These are phyloP conservation scores for Candida tammaniensis DNA, from an alignment of 805 yeast species.

Conservation along the genomic window DNA sequence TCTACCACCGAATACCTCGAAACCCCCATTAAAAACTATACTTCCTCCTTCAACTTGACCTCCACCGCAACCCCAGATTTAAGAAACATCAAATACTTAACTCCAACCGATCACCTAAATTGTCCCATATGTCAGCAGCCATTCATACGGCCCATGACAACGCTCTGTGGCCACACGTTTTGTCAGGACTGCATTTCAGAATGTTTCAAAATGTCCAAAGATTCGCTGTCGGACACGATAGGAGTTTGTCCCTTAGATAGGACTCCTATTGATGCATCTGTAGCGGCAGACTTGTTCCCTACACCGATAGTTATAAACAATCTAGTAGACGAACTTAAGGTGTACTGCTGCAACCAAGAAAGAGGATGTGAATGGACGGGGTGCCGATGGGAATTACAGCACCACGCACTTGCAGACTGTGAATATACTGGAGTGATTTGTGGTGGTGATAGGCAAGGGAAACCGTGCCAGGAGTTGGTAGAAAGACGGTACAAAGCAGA, in stretches of 20 bases:
- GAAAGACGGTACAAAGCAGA: slow-evolving; percentile 15
- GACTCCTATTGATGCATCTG: slow-evolving; percentile 38
- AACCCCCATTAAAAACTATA: background rate
- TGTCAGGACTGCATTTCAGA: slow-evolving; percentile 55
- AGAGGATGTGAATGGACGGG: slow-evolving; percentile 61
- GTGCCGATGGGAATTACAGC: slow-evolving; percentile 55
- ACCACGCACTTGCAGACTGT: slow-evolving; percentile 42
- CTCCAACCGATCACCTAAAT: slow-evolving; percentile 30
- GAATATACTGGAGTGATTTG: slow-evolving; percentile 36
- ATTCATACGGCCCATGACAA: slow-evolving; percentile 57
- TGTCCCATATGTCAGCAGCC: slow-evolving; percentile 72
- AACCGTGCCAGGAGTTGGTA: slow-evolving; percentile 12
- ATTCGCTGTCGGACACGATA: too few species aligned
- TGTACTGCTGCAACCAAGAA: slow-evolving; percentile 48
- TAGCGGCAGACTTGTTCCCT: slow-evolving; percentile 32
- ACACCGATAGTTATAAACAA: slow-evolving; percentile 60
- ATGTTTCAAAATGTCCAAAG: slow-evolving; percentile 36
- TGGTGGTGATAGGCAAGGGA: slow-evolving; percentile 19
- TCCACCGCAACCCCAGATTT: too few species aligned
- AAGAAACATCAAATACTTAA: slow-evolving; percentile 27
- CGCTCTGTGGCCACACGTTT: slow-evolving; percentile 68
- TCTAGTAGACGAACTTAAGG: slow-evolving; percentile 58
- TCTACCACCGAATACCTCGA: too few species aligned
- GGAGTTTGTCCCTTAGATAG: slow-evolving; percentile 60
- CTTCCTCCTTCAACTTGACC: slow-evolving; percentile 5